A percentile compares a stretch with the other conserved stretches of the same genome.
These are phyloP conservation scores for Colletotrichum cordylinicola DNA, from an alignment of 2,329 filamentous ascomycete genomes.

Conservation along the genomic window DNA sequence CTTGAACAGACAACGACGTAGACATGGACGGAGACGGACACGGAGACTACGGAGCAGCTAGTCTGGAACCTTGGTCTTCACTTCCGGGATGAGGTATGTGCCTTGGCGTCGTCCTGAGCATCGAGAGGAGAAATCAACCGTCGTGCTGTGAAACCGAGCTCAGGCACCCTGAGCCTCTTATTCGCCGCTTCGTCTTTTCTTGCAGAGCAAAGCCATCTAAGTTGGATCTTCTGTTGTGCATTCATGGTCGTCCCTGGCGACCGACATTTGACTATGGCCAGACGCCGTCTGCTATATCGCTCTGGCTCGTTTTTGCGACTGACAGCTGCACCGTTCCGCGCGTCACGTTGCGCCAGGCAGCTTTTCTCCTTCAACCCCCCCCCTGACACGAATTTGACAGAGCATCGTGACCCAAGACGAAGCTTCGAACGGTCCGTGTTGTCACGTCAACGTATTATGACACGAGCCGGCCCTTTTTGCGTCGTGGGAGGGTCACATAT, in stretches of 20 bases:
- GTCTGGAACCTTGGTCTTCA: not conserved
- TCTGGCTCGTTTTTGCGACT: not conserved
- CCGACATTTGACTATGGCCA: not conserved
- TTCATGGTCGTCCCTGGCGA: not conserved
- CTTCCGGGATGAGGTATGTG: not conserved
- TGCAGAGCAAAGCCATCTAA: not conserved
- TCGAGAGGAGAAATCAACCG: not conserved
- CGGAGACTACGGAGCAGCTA: not conserved
- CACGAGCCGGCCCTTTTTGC: not conserved
- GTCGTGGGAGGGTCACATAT: not conserved
- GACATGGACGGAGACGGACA: not conserved
- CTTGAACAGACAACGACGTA: not conserved
- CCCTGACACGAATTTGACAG: not conserved
- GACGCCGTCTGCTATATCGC: not conserved
- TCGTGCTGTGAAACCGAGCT: not conserved
- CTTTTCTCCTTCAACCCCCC: not conserved
- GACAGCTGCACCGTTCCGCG: conserved; percentile 1
- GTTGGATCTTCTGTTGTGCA: not conserved
- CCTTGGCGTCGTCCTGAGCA: not conserved
- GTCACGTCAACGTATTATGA: not conserved
- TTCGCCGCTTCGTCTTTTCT: not conserved
- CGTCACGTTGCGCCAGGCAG: conserved; percentile 6
- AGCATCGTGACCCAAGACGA: not conserved
- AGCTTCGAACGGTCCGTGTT: not conserved
- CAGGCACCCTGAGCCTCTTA: not conserved